Evolutionary conservation across 148 eudicot species (phyloP).

Genomic region (Vaccinium darrowii): DNA sequence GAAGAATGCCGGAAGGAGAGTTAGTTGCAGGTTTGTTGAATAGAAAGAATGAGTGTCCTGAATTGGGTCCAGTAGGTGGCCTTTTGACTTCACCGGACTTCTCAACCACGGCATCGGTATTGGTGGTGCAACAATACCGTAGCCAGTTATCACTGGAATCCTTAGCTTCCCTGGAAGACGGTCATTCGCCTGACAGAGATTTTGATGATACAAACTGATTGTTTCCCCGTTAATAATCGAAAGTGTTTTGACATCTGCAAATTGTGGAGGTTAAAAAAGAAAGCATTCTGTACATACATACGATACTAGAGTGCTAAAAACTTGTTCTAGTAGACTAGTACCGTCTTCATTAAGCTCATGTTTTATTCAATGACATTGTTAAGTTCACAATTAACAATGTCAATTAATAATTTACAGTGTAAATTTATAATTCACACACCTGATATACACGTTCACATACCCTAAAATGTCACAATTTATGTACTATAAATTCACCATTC

Average conservation of each 20-base stretch:
- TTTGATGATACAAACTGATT: constrained; percentile 5
- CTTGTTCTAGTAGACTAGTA: not conserved
- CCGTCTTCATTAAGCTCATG: not conserved
- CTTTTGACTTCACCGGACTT: constrained; percentile 45
- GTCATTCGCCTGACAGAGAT: constrained; percentile 1
- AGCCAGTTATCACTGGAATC: constrained; percentile 12
- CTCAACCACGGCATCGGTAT: constrained; percentile 50
- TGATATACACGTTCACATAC: too few relatives aligned
- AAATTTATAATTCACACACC: too few relatives aligned
- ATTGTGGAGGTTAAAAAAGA: not conserved
- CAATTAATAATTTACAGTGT: too few relatives aligned
- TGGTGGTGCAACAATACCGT: constrained; percentile 64
- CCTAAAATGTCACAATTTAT: too few relatives aligned
- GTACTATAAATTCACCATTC: too few relatives aligned
- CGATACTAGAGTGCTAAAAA: not conserved
- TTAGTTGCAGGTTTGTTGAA: constrained; percentile 28
- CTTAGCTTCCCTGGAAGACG: constrained; percentile 14
- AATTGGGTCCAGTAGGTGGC: constrained; percentile 35
- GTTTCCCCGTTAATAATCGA: not conserved
- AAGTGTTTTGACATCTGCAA: not conserved
- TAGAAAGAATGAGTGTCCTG: constrained; percentile 53
- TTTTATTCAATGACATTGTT: not conserved
- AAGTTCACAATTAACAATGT: not conserved
- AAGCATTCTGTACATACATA: not conserved
- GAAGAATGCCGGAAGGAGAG: constrained; percentile 55